These are phyloP conservation scores for Calonectria pteridis DNA, from an alignment of 2,329 filamentous ascomycete genomes.

Conservation along the genomic window DNA sequence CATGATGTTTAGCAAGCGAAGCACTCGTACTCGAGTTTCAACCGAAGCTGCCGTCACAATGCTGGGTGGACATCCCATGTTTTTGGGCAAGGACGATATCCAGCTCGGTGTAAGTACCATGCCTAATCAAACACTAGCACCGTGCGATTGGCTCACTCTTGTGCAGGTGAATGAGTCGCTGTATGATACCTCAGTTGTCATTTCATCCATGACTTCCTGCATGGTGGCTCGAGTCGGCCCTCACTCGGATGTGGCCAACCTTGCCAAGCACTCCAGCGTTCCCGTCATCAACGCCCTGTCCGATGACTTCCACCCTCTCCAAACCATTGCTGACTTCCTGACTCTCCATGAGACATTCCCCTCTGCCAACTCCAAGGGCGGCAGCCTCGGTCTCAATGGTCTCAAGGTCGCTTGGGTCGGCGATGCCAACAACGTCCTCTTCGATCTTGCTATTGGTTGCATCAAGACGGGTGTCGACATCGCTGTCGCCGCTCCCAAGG, in stretches of 20 bases:
- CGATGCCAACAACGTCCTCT: conserved; percentile 97
- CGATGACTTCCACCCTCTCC: conserved; percentile 92
- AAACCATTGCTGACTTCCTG: conserved; percentile 93
- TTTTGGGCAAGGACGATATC: conserved; percentile 94
- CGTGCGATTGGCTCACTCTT: conserved; percentile 14
- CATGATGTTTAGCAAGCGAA: conserved; percentile 97
- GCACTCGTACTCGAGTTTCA: conserved; percentile 91
- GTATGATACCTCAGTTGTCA: conserved; percentile 91
- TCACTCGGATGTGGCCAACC: conserved; percentile 78
- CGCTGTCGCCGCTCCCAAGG: conserved; percentile 85
- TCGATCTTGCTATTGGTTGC: conserved; percentile 89
- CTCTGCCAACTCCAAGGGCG: conserved; percentile 52
- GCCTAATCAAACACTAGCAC: neutral
- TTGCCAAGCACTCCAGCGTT: conserved; percentile 80
- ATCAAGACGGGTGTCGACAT: conserved; percentile 90
- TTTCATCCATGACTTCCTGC: conserved; percentile 92
- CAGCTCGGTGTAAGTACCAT: conserved; percentile 79
- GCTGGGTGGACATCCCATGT: conserved; percentile 95
- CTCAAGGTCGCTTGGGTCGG: conserved; percentile 96
- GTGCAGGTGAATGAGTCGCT: conserved; percentile 88
- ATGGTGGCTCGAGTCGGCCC: conserved; percentile 84
- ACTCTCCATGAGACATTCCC: conserved; percentile 87
- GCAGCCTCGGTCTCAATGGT: conserved; percentile 77
- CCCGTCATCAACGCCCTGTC: conserved; percentile 91
- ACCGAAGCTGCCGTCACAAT: conserved; percentile 92